Evolutionary conservation across 1,139 yeast species (phyloP).

Genomic region (Hyphopichia burtonii): DNA sequence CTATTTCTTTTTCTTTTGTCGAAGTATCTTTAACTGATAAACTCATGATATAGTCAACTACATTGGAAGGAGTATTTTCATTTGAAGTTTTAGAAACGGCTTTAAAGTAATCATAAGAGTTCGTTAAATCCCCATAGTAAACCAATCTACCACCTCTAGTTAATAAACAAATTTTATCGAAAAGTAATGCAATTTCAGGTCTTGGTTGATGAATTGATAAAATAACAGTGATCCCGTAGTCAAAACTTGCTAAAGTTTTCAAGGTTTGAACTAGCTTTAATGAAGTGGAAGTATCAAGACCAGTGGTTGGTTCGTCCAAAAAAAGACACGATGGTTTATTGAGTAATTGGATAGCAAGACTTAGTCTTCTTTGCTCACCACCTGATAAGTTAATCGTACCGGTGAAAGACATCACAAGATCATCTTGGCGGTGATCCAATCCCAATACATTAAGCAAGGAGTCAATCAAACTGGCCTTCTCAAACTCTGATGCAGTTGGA

Average conservation of each 20-base stretch:
- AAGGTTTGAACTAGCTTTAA: conserved; percentile 62
- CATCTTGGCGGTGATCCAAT: conserved; percentile 57
- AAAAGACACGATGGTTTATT: conserved; percentile 75
- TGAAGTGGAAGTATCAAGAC: conserved; percentile 79
- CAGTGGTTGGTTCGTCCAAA: conserved; percentile 89
- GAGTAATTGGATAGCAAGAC: conserved; percentile 75
- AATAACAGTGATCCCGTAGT: conserved; percentile 65
- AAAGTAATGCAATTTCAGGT: conserved; percentile 63
- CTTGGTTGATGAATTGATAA: conserved; percentile 86
- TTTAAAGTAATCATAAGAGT: conserved; percentile 52
- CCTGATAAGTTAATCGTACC: conserved; percentile 64
- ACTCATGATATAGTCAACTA: conserved; percentile 67
- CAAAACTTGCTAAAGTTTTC: conserved; percentile 47
- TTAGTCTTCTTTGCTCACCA: conserved; percentile 78
- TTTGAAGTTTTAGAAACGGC: background rate
- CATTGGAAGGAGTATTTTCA: conserved; percentile 16
- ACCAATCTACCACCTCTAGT: conserved; percentile 67
- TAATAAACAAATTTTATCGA: conserved; percentile 70
- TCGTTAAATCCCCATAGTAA: conserved; percentile 52
- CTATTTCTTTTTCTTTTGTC: conserved; percentile 40
- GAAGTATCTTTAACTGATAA: conserved; percentile 67
- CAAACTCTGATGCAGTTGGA: conserved; percentile 35
- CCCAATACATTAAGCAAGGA: conserved; percentile 62
- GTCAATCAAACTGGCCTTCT: conserved; percentile 51
- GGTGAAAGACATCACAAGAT: conserved; percentile 50